Base-by-base conservation (phyloP, 129 eudicot species). In the Tagetes patula region DNA sequence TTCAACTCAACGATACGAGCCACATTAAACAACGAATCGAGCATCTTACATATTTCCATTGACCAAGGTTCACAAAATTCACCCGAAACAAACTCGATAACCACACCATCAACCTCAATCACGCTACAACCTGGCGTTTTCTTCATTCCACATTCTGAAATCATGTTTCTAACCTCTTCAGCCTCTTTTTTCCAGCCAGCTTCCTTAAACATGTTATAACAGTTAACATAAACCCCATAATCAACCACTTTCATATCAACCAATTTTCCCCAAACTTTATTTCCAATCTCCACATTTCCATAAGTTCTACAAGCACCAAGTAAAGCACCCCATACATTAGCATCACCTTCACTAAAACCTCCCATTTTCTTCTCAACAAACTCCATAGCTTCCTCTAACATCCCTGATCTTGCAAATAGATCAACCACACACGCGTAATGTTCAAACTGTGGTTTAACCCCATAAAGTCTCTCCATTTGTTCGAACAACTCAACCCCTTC, bases 361-460 rank as follows among this genome's bases (percentile, higher is more conserved):
- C 87, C 89, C 62, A 77, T 46, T 46, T 67, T 84, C 64, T 72
- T 69, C 41, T 86, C 83, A 7, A 84, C 58, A 46, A 86, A 86
- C 46, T 75, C 82, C 70, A 82, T 69, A 0, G 92, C 89, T 69
- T 86, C 92, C 54, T 82, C 70, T 31, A 89, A 53, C 80, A 62
- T 75, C 47, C 89, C 92, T 0, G 87, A 68, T 77, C 89, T 76
- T 33, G 87, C 86, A 39, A 82, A 77, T 54, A 86, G 89, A 76
- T 89, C 96, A 71, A 89, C 92, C 84, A 86, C 82, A 38, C 92
- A 84, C 0, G 87, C 87, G 48, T 80, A 79, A 38, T 89, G 92
- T 81, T 86, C 92, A 2, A 54, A 43, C 62, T 40, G 55, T 0
- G 89, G 89, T 36, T 79, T 52, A 33, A 86, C 79, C 12, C 75